phyloP scores from a whole-genome alignment of 2,329 filamentous ascomycete genomes.

The Bretziella fagacearum region DNA sequence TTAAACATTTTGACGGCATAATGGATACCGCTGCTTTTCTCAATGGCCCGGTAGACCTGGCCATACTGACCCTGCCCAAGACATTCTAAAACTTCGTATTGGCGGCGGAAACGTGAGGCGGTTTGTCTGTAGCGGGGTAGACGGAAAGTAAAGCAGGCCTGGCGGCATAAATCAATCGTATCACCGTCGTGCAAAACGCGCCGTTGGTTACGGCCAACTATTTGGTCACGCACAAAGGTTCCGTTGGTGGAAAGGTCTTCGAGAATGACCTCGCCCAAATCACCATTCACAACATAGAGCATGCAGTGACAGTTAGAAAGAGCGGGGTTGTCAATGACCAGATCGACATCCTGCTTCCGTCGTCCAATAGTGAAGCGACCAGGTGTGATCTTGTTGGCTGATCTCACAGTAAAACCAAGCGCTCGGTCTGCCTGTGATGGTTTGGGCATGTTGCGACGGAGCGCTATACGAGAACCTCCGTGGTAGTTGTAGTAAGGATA shows the following conservation, averaged over 20 bases:
- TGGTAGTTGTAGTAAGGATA: slow-evolving; percentile 56
- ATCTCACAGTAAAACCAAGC: slow-evolving; percentile 24
- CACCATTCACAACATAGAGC: slow-evolving; percentile 45
- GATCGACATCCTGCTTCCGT: slow-evolving; percentile 29
- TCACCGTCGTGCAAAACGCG: slow-evolving; percentile 79
- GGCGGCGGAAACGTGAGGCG: slow-evolving; percentile 60
- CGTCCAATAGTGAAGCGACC: slow-evolving; percentile 12
- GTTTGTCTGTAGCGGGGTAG: slow-evolving; percentile 53
- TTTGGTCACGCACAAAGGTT: slow-evolving; percentile 84
- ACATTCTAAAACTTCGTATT: slow-evolving; percentile 70
- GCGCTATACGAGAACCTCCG: slow-evolving; percentile 47
- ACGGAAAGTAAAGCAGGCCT: slow-evolving; percentile 77
- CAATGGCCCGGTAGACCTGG: slow-evolving; percentile 78
- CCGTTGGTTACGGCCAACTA: slow-evolving; percentile 81
- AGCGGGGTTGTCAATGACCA: slow-evolving; percentile 49
- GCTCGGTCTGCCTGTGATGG: slow-evolving; percentile 21
- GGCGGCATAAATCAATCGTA: slow-evolving; percentile 72
- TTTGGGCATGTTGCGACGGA: slow-evolving; percentile 54
- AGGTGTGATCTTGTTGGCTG: slow-evolving; percentile 21
- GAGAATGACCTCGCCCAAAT: slow-evolving; percentile 46
- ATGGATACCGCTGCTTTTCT: slow-evolving; percentile 63
- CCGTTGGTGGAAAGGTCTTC: slow-evolving; percentile 94
- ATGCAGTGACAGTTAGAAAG: slow-evolving; percentile 63
- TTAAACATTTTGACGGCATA: slow-evolving; percentile 93
- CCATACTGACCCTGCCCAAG: slow-evolving; percentile 93